These are phyloP conservation scores for Annulohypoxylon stygium DNA, from an alignment of 495 filamentous ascomycete genomes.

Conservation along the genomic window DNA sequence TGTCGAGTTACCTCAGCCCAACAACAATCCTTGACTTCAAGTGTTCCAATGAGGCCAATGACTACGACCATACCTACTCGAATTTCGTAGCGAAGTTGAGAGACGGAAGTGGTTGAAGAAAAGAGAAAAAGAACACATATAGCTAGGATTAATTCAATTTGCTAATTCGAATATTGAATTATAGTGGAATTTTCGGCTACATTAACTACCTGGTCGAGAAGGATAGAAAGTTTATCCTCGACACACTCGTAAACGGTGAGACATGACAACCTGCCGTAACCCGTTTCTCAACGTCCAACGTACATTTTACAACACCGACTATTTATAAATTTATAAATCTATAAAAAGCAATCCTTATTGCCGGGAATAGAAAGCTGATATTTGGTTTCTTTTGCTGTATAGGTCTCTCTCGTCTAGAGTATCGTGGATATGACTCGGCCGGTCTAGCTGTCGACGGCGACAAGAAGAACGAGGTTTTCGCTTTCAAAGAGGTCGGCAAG, in stretches of 20 bases:
- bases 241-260: slow-evolving; percentile 95
- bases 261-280: slow-evolving; percentile 35
- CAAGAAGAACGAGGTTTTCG: slow-evolving; percentile 97
- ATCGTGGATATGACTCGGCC: slow-evolving; percentile 97
- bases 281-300: slow-evolving; percentile 26
- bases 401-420: slow-evolving; percentile 89
- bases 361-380: slow-evolving; percentile 35
- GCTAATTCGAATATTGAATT: slow-evolving; percentile 44
- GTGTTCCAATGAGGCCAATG: neutral
- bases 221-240: slow-evolving; percentile 93
- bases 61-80: neutral
- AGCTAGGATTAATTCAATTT: slow-evolving; percentile 23
- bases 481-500: slow-evolving; percentile 99
- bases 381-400: slow-evolving; percentile 33
- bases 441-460: slow-evolving; percentile 96
- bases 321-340: no score
- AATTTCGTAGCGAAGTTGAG: neutral
- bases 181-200: slow-evolving; percentile 98
- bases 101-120: neutral
- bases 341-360: neutral
- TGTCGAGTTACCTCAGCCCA: neutral
- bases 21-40: neutral
- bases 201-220: slow-evolving; percentile 94
- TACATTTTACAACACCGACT: slow-evolving; percentile 28
- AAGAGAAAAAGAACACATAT: neutral